Evolutionary conservation across 768 basidiomycete species (phyloP).

Genomic region (Termitomyces sp.): DNA sequence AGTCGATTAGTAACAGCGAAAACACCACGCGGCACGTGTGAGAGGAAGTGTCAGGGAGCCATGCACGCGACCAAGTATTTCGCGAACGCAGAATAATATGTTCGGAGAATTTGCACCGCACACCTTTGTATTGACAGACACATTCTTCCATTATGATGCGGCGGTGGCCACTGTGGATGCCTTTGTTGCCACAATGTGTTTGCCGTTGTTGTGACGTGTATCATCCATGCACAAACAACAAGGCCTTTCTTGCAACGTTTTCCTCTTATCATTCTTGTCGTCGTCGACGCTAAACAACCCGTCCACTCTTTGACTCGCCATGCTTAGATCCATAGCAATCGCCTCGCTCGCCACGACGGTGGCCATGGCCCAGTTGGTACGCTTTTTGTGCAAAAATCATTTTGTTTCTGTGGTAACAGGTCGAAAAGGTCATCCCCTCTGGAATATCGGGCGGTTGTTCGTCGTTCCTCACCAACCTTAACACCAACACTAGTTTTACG

Average conservation of each 20-base stretch:
- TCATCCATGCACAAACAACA: conserved; percentile 14
- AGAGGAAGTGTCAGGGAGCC: background rate
- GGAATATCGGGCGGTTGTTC: conserved; percentile 52
- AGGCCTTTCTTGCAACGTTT: conserved; percentile 14
- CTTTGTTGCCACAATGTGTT: conserved; percentile 21
- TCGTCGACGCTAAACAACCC: conserved; percentile 35
- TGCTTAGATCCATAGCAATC: conserved; percentile 51
- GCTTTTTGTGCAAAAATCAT: conserved; percentile 1
- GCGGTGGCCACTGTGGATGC: background rate
- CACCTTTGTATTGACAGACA: background rate
- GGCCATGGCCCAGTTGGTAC: conserved; percentile 47
- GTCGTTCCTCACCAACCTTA: conserved; percentile 55
- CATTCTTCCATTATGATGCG: background rate
- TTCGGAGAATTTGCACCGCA: background rate
- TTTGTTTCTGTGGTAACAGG: conserved; percentile 9
- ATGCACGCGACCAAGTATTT: background rate
- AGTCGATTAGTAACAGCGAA: background rate
- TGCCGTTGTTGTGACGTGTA: conserved; percentile 26
- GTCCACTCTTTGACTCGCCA: conserved; percentile 44
- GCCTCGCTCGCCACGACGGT: conserved; percentile 45
- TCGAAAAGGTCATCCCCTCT: conserved; percentile 48
- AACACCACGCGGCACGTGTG: background rate
- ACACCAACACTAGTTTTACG: conserved; percentile 51
- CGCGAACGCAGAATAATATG: too few relatives aligned
- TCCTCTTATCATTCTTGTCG: conserved; percentile 21